Percentiles rank a stretch among this genome's conserved stretches.
phyloP scores from a whole-genome alignment of 75 land plant species.

The Adiantum capillusveneris region DNA sequence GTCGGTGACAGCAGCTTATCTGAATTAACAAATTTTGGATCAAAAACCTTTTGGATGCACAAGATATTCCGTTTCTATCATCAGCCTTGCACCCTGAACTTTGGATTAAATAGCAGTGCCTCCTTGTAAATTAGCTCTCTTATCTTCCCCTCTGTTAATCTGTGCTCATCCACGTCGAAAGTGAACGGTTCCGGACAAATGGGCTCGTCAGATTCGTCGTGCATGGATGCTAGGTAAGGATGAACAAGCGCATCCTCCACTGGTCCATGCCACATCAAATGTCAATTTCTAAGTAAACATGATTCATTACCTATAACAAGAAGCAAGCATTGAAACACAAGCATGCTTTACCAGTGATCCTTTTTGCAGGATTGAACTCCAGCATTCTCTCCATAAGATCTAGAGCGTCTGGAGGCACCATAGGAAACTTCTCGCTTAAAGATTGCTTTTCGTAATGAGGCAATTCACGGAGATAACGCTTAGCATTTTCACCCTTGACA shows the following conservation, averaged over 20 bases:
- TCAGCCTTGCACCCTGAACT: constrained; percentile 8
- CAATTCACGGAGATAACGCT: constrained; percentile 54
- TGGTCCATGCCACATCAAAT: neutral
- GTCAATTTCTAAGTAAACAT: too few species aligned
- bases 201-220: constrained; percentile 71
- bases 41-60: too few species aligned
- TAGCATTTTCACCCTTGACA: constrained; percentile 61
- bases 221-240: constrained; percentile 57
- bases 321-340: too few species aligned
- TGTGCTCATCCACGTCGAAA: constrained; percentile 70
- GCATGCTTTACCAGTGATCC: constrained; percentile 56
- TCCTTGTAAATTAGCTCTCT: constrained; percentile 67
- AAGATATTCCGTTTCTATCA: too few species aligned
- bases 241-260: constrained; percentile 42
- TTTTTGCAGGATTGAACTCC: constrained; percentile 61
- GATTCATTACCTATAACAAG: too few species aligned
- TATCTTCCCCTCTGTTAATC: constrained; percentile 57
- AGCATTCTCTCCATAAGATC: constrained; percentile 85
- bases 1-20: too few species aligned
- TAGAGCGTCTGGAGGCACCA: constrained; percentile 58
- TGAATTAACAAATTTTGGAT: too few species aligned
- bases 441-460: constrained; percentile 51
- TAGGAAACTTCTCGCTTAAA: constrained; percentile 47
- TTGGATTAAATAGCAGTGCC: constrained; percentile 50
- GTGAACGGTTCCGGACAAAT: constrained; percentile 50